Conservation (phyloP, 805 yeast species). For the Candida argentea region DNA sequence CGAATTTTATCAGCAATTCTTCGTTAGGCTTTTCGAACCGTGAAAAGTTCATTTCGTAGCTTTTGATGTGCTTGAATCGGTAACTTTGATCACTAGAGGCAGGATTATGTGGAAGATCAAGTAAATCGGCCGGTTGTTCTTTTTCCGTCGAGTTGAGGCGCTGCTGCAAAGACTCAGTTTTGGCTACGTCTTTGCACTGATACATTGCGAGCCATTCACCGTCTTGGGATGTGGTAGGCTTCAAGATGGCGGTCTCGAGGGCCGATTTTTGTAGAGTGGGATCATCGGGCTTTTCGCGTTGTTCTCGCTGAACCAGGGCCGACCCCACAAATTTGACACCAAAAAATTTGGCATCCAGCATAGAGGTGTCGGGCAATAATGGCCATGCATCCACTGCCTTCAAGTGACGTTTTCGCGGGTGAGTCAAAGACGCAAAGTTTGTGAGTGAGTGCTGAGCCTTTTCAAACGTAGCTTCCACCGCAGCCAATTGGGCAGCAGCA, state of each 20-base stretch:
- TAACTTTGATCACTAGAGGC: slow-evolving; percentile 30
- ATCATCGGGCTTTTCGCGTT: slow-evolving; percentile 18
- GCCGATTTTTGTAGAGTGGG: slow-evolving; percentile 25
- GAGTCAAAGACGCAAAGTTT: slow-evolving; percentile 39
- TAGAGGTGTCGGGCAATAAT: slow-evolving; percentile 82
- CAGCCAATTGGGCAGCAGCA: slow-evolving; percentile 52
- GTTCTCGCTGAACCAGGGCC: slow-evolving; percentile 37
- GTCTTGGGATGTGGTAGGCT: slow-evolving; percentile 62
- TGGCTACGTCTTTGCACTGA: slow-evolving; percentile 17
- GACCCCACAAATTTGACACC: slow-evolving; percentile 54
- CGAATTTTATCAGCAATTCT: slow-evolving; percentile 61
- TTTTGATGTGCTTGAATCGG: slow-evolving; percentile 58
- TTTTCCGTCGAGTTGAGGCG: slow-evolving; percentile 29
- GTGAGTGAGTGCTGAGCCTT: slow-evolving; percentile 39
- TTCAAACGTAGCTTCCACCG: slow-evolving; percentile 74
- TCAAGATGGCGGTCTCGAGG: slow-evolving; percentile 54
- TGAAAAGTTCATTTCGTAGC: slow-evolving; percentile 62
- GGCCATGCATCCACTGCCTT: slow-evolving; percentile 74
- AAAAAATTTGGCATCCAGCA: slow-evolving; percentile 69
- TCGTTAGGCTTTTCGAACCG: slow-evolving; percentile 38
- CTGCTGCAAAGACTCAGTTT: slow-evolving; percentile 14
- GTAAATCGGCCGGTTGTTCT: slow-evolving; percentile 30
- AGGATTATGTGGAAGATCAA: slow-evolving; percentile 37
- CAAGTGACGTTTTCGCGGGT: slow-evolving; percentile 68
- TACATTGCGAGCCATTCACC: slow-evolving; percentile 66